Base-by-base conservation (phyloP, 1,139 yeast genomes). In the Spathaspora sp. region DNA sequence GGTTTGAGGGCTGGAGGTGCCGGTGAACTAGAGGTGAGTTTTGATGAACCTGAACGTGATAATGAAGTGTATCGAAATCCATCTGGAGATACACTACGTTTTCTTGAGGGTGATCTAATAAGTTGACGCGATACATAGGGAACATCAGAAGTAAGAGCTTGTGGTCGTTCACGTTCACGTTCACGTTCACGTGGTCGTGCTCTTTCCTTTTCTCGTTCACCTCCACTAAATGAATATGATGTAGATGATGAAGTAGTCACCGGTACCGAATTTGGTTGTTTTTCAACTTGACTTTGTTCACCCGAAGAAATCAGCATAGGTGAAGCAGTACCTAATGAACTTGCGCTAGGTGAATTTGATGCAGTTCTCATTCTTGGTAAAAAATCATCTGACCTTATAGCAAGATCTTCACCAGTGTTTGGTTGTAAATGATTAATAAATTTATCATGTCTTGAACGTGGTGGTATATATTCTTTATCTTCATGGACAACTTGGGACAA, bases 1-100 rank as follows among this genome's bases (percentile, higher is more conserved):
- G 81, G 78, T 44, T 63, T 62, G 4, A 45, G 41, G 13, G 51
- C 48, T 25, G 45, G 41, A 9, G 41, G 41, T 7, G 48, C 41
- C 2, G 47, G 42, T 2, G 51, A 44, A 9, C 42, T 37, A 24
- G 47, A 33, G 15, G 39, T 37, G 2, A 24, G 15, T 37, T 24
- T 37, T 4, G 39, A 3, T 7, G 39, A 37, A 4, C 26, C 26
- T 7, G 39, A 20, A 25, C 44, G 38, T n/a, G 41, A 9, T 26
- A 38, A 15, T n/a, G 51, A 38, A 16, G 40, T 41, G 4, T 44
- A 11, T 11, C 46, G 41, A 2, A 41, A 29, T 24, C 49, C 47
- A 27, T 38, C 43, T 18, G 45, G 43, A 9, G 43, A 43, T 38
- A 31, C 7, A 15, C 36, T 24, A 7, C 49, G 27, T 47, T 49